These are phyloP conservation scores for Tetrahymena elliotti DNA, from an alignment of 73 alveolate genomes.

Conservation along the genomic window DNA sequence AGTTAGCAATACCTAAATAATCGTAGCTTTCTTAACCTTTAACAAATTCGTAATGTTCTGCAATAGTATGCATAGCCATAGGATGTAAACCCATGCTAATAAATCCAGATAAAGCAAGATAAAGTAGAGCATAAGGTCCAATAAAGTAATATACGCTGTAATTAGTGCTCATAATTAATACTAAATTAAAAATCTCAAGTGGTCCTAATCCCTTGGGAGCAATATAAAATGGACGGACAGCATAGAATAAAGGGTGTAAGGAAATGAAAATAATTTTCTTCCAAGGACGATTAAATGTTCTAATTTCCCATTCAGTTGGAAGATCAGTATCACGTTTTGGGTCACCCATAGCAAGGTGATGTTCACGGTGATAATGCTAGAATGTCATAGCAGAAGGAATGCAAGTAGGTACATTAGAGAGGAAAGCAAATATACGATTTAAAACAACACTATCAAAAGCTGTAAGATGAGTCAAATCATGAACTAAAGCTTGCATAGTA, in stretches of 20 bases:
- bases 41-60: conserved; percentile 61
- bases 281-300: conserved; percentile 22
- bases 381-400: conserved; percentile 42
- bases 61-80: conserved; percentile 54
- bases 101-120: conserved; percentile 40
- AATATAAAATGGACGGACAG: conserved; percentile 46
- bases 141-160: conserved; percentile 1
- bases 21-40: conserved; percentile 51
- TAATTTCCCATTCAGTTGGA: conserved; percentile 61
- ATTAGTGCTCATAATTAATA: conserved; percentile 8
- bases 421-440: conserved; percentile 22
- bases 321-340: conserved; percentile 58
- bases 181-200: conserved; percentile 39
- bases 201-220: conserved; percentile 31
- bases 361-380: conserved; percentile 37
- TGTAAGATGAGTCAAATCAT: conserved; percentile 25
- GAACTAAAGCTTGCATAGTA: conserved; percentile 25
- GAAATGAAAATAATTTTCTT: conserved; percentile 39
- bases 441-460: conserved; percentile 11
- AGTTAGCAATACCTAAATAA: conserved; percentile 49
- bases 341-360: conserved; percentile 18
- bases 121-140: conserved; percentile 43
- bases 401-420: conserved; percentile 21
- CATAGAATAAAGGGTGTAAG: conserved; percentile 45
- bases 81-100: conserved; percentile 54